These are phyloP conservation scores for Nepenthes gracilis DNA, from an alignment of 148 eudicot species.

Conservation along the genomic window DNA sequence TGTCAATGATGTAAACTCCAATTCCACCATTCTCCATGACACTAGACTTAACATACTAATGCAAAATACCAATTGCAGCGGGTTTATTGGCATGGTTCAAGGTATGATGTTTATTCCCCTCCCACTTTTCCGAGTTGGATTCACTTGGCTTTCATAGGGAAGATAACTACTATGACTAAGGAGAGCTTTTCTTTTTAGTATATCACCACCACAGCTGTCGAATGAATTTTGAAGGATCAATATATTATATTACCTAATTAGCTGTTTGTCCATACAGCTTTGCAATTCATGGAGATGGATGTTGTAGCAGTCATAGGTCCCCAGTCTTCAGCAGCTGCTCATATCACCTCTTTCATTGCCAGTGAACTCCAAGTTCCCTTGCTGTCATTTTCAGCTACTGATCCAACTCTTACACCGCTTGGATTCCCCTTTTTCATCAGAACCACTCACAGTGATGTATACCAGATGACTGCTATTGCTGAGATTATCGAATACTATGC, in stretches of 20 bases:
- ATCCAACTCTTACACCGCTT: constrained; percentile 66
- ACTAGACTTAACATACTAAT: constrained; percentile 42
- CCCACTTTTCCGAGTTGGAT: not conserved
- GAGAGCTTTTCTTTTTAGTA: not conserved
- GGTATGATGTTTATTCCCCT: constrained; percentile 29
- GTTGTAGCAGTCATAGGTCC: constrained; percentile 85
- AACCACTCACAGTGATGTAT: constrained; percentile 61
- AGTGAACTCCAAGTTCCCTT: constrained; percentile 76
- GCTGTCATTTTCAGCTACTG: constrained; percentile 83
- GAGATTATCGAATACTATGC: constrained; percentile 56
- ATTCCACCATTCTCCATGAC: constrained; percentile 45
- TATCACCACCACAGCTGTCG: too few relatives aligned
- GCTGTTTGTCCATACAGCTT: constrained; percentile 38
- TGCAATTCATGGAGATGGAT: constrained; percentile 69
- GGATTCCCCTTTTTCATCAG: constrained; percentile 73
- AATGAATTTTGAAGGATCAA: not conserved
- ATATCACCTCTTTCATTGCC: constrained; percentile 40
- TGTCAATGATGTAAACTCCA: constrained; percentile 69
- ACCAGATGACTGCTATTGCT: constrained; percentile 85
- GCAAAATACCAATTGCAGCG: constrained; percentile 64
- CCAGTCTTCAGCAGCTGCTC: constrained; percentile 84
- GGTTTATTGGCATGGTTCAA: constrained; percentile 82
- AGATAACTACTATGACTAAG: not conserved
- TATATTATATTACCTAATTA: constrained; percentile 5
- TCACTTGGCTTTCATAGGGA: not conserved